A percentile compares a stretch with the other conserved stretches of the same genome.
Conservation (phyloP, 192 early-diverging fungal genomes). For the Coemansia reversa region DNA sequence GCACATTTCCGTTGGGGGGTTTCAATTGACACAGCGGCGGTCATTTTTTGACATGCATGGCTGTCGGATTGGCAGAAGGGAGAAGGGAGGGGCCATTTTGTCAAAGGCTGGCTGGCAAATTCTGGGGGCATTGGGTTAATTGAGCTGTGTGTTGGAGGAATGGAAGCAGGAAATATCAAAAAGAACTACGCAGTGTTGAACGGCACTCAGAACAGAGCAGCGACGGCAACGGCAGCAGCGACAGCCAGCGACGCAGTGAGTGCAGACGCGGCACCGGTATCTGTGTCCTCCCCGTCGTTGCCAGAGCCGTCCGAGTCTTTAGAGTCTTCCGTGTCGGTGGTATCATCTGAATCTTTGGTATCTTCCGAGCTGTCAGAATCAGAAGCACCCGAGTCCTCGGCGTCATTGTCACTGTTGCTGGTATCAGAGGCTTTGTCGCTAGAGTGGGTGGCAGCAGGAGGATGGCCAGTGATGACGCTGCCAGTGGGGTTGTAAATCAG, state of each 20-base stretch:
- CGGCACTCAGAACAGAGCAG: slow-evolving; percentile 37
- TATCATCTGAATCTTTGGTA: neutral
- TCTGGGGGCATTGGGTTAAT: slow-evolving; percentile 9
- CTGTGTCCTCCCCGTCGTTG: slow-evolving; percentile 1
- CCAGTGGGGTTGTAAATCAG: slow-evolving; percentile 43
- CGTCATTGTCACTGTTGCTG: neutral
- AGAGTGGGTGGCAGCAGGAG: slow-evolving; percentile 19
- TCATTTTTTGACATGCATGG: slow-evolving; percentile 3
- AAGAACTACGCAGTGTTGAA: neutral
- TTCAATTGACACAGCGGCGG: neutral
- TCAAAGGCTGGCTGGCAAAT: neutral
- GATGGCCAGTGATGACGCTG: slow-evolving; percentile 34
- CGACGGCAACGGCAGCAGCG: slow-evolving; percentile 34
- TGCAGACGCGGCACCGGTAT: slow-evolving; percentile 18
- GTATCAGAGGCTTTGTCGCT: neutral
- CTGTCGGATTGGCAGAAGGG: neutral
- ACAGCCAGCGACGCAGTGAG: slow-evolving; percentile 36
- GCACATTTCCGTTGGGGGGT: neutral
- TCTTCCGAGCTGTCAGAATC: slow-evolving; percentile 2
- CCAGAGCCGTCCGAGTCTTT: slow-evolving; percentile 1
- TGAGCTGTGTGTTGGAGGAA: neutral
- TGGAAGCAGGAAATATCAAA: neutral
- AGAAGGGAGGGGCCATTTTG: neutral
- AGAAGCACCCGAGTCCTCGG: slow-evolving; percentile 4
- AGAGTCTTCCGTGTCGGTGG: neutral